These are phyloP conservation scores for Cordia subcordata DNA, from an alignment of 257 asterid genomes.

Conservation along the genomic window DNA sequence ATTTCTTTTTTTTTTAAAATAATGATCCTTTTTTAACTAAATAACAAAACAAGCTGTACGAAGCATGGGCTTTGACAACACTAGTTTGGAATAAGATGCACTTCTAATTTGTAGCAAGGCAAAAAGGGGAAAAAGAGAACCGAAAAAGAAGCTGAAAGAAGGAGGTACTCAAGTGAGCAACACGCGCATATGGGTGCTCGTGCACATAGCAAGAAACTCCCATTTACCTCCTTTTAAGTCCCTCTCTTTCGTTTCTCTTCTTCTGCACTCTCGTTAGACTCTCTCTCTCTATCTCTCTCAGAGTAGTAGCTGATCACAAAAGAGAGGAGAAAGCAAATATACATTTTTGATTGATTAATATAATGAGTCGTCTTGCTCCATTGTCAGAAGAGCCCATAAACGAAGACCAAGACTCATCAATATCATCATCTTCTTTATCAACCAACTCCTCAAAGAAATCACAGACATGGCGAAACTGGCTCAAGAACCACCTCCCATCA, in stretches of 20 bases:
- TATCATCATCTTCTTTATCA: constrained; percentile 7
- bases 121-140: no score
- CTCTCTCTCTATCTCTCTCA: not conserved
- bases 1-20: no score
- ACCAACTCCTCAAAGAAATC: constrained; percentile 27
- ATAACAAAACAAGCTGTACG: no score
- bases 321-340: not conserved
- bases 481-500: constrained; percentile 46
- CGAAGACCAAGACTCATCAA: constrained; percentile 27
- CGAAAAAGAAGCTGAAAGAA: no score
- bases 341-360: no score
- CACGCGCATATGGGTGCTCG: not conserved
- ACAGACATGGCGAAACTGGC: constrained; percentile 58
- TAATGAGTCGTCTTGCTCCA: constrained; percentile 65
- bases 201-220: not conserved
- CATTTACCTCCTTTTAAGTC: not conserved
- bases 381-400: constrained; percentile 61
- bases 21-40: no score
- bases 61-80: no score
- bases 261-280: not conserved
- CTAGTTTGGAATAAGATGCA: no score
- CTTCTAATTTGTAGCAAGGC: no score
- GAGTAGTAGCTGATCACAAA: not conserved
- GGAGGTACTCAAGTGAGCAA: not conserved
- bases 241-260: not conserved